Conservation (phyloP, 2,329 filamentous ascomycete species). For the Aspergillus novoparasiticus region DNA sequence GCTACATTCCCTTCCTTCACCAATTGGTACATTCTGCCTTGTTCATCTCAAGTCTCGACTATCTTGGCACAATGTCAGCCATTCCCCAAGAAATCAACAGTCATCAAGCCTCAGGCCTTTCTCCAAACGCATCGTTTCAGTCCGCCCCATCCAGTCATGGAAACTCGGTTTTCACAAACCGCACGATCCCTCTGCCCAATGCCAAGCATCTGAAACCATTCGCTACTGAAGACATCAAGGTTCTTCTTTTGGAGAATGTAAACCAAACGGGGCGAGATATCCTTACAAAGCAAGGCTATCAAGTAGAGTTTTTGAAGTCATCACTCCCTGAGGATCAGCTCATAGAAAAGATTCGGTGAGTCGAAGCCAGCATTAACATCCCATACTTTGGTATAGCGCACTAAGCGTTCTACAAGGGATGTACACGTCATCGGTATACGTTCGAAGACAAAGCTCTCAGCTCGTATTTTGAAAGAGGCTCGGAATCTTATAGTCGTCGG, state of each 20-base stretch:
- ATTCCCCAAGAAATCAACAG: conserved; percentile 40
- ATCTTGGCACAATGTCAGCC: conserved; percentile 21
- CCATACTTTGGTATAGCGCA: conserved; percentile 6
- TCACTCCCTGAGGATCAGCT: conserved; percentile 90
- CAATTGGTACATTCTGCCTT: neutral
- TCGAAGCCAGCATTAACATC: conserved; percentile 5
- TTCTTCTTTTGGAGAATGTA: conserved; percentile 92
- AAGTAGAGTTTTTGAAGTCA: conserved; percentile 88
- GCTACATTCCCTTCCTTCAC: neutral
- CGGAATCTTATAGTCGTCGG: conserved; percentile 95
- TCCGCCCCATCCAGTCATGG: conserved; percentile 70
- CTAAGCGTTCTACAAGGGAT: conserved; percentile 59
- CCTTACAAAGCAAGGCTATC: conserved; percentile 83
- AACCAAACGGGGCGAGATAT: conserved; percentile 88
- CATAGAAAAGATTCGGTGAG: conserved; percentile 92
- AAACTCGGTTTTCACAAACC: conserved; percentile 45
- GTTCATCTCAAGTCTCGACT: neutral
- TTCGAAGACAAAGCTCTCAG: conserved; percentile 93
- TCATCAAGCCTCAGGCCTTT: conserved; percentile 45
- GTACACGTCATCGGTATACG: conserved; percentile 98
- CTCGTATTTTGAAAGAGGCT: conserved; percentile 80
- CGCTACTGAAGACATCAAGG: conserved; percentile 93
- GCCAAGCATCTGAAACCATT: conserved; percentile 90
- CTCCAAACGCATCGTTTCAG: conserved; percentile 73
- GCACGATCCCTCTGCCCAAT: conserved; percentile 48